These are phyloP conservation scores for Bruguiera gymnorhiza DNA, from an alignment of 345 rosid species.

Conservation along the genomic window DNA sequence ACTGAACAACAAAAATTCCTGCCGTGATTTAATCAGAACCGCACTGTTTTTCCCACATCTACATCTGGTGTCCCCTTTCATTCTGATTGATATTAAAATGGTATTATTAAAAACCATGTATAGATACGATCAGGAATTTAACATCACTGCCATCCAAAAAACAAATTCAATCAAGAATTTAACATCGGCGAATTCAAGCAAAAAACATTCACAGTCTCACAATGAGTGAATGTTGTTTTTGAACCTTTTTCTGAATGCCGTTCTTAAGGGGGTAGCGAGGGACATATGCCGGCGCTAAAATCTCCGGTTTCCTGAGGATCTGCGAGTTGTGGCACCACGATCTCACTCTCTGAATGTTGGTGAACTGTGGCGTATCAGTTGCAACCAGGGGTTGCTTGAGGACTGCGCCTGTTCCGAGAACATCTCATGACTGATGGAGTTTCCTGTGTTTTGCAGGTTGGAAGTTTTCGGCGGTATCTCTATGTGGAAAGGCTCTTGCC, in stretches of 20 bases:
- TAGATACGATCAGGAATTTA: no score
- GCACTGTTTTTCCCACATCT: no score
- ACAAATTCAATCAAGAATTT: no score
- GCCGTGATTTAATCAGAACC: no score
- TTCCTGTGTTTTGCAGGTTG: conserved; percentile 32
- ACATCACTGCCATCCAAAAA: no score
- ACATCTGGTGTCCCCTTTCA: neutral
- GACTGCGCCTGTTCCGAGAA: neutral
- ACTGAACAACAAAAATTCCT: no score
- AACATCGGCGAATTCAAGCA: no score
- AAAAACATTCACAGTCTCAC: no score
- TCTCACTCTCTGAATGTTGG: conserved; percentile 11
- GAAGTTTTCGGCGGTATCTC: conserved; percentile 17
- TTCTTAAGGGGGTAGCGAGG: conserved; percentile 17
- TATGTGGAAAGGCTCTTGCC: conserved; percentile 18
- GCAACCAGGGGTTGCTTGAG: neutral
- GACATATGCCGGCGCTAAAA: conserved; percentile 7
- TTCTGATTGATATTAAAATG: neutral
- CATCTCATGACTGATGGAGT: neutral
- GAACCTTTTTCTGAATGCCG: conserved; percentile 6
- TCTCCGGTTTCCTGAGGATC: conserved; percentile 9
- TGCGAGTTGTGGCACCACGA: conserved; percentile 7
- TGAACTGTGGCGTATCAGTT: conserved; percentile 6
- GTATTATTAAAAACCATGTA: neutral
- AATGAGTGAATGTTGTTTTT: neutral